phyloP scores from a whole-genome alignment of 345 rosid genomes.

The Kernera saxatilis region DNA sequence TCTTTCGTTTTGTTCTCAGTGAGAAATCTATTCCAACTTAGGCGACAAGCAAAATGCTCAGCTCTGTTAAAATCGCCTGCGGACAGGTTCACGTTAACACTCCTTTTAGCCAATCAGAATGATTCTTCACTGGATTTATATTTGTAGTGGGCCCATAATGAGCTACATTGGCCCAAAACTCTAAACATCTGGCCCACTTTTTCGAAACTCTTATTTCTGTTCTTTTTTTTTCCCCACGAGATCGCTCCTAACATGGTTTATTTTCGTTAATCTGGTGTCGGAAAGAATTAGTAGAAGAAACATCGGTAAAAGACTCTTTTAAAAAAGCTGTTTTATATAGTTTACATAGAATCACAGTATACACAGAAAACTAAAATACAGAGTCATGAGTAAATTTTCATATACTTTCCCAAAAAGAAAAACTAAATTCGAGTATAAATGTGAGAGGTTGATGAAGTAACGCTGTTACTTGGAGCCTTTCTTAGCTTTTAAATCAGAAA shows the following conservation, averaged over 20 bases:
- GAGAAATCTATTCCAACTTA: slow-evolving; percentile 17
- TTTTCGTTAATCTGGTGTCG: neutral
- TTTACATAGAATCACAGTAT: slow-evolving; percentile 21
- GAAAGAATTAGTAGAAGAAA: neutral
- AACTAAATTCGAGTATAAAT: neutral
- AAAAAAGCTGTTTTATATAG: neutral
- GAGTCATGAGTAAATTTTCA: neutral
- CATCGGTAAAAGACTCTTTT: no score
- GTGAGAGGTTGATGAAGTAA: neutral
- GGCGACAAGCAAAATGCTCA: slow-evolving; percentile 22
- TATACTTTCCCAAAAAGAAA: neutral
- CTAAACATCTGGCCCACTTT: neutral
- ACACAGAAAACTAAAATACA: neutral
- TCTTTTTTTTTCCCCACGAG: no score
- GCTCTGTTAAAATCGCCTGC: neutral
- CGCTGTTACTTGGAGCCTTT: slow-evolving; percentile 29
- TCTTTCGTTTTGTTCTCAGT: neutral
- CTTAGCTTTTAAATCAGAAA: slow-evolving; percentile 42
- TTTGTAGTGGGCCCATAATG: neutral
- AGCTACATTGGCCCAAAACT: neutral
- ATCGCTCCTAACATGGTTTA: neutral
- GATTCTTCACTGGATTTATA: neutral
- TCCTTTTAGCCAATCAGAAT: neutral
- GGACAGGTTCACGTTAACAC: neutral
- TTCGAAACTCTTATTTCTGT: no score